phyloP scores from a whole-genome alignment of 306 rosid species.

The Chamaecrista fasciculata region DNA sequence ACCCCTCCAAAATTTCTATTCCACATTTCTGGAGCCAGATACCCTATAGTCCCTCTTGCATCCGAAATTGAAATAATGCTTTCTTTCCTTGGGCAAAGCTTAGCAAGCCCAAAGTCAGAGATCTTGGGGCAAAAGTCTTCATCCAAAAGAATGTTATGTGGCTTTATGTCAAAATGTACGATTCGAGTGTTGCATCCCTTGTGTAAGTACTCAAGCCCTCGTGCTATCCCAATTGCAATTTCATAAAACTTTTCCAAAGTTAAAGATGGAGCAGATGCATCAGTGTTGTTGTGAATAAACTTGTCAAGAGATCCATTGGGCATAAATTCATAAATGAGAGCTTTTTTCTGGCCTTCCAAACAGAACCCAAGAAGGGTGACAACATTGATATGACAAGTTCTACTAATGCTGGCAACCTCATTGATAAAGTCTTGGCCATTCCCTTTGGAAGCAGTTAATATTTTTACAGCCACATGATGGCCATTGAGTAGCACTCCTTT shows the following conservation, averaged over 20 bases:
- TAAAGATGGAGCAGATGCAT: not conserved
- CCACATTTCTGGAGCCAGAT: constrained; percentile 34
- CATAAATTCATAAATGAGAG: constrained; percentile 35
- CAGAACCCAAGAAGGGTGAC: constrained; percentile 30
- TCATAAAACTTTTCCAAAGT: constrained; percentile 20
- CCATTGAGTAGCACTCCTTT: constrained; percentile 32
- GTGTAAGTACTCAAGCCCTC: constrained; percentile 34
- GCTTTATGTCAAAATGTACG: constrained; percentile 38
- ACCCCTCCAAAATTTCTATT: constrained; percentile 38
- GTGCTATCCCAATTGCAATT: constrained; percentile 24
- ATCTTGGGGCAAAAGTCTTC: constrained; percentile 29
- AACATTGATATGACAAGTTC: constrained; percentile 35
- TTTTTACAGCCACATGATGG: constrained; percentile 35
- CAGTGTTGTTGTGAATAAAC: not conserved
- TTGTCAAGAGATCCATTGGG: constrained; percentile 34
- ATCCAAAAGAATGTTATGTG: constrained; percentile 36
- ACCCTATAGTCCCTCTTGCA: constrained; percentile 33
- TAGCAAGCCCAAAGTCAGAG: constrained; percentile 38
- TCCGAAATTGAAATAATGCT: constrained; percentile 33
- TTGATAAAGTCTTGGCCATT: constrained; percentile 43
- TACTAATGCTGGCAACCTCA: constrained; percentile 45
- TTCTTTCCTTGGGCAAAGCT: constrained; percentile 30
- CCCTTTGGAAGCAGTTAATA: constrained; percentile 36
- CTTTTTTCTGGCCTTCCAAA: constrained; percentile 23
- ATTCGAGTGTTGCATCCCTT: constrained; percentile 34